phyloP scores from a whole-genome alignment of 2,329 filamentous ascomycete genomes.

The Fusarium miscanthi region DNA sequence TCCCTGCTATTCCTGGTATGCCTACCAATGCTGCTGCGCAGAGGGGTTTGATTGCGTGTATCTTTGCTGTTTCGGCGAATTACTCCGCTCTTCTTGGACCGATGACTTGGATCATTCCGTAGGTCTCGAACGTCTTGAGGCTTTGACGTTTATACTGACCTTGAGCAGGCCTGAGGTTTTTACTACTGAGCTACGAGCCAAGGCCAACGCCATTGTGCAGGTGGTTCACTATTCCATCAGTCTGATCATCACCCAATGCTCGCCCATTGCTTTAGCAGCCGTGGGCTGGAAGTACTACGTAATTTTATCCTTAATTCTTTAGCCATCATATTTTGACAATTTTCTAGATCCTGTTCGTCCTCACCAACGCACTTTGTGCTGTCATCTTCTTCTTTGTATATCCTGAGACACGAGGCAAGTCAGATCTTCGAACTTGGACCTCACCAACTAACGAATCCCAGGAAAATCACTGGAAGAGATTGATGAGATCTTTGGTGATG shows the following conservation, averaged over 20 bases:
- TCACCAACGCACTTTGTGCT: slow-evolving; percentile 53
- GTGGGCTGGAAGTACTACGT: slow-evolving; percentile 57
- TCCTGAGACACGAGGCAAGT: slow-evolving; percentile 52
- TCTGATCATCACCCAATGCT: slow-evolving; percentile 55
- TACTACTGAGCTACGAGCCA: slow-evolving; percentile 54
- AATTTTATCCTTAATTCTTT: not conserved
- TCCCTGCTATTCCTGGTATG: slow-evolving; percentile 50
- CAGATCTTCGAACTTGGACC: too few relatives aligned
- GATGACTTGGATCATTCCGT: slow-evolving; percentile 58
- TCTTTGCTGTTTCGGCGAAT: slow-evolving; percentile 49
- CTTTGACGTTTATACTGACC: accelerated
- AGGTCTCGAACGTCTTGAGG: slow-evolving; percentile 3
- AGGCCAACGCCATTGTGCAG: slow-evolving; percentile 55
- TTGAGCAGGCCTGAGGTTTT: slow-evolving; percentile 52
- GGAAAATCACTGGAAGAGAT: slow-evolving; percentile 56
- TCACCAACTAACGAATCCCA: slow-evolving; percentile 2
- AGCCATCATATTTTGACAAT: accelerated
- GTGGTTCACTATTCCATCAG: slow-evolving; percentile 56
- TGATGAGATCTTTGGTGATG: slow-evolving; percentile 54
- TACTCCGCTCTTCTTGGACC: slow-evolving; percentile 54
- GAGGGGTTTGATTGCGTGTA: slow-evolving; percentile 53
- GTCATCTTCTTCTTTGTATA: slow-evolving; percentile 51
- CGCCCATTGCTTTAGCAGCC: slow-evolving; percentile 52
- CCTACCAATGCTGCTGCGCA: slow-evolving; percentile 54
- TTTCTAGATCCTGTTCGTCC: slow-evolving; percentile 52